These are phyloP conservation scores for Aspergillus fructus DNA, from an alignment of 2,329 filamentous ascomycete species.

Conservation along the genomic window DNA sequence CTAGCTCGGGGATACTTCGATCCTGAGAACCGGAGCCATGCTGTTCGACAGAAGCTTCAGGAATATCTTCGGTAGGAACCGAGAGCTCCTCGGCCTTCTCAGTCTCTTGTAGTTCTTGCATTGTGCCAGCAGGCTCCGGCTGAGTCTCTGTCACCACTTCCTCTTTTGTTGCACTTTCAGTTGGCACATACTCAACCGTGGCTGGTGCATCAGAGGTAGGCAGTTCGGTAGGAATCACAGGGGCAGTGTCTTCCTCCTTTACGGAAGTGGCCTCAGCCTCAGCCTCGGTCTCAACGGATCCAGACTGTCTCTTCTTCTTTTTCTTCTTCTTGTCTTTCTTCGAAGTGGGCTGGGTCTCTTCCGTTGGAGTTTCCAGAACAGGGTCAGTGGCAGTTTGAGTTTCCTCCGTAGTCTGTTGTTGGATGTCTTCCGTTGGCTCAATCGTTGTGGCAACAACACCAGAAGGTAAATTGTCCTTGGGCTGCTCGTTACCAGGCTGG, in stretches of 20 bases:
- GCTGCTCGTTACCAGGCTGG: background rate
- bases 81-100: background rate
- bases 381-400: background rate
- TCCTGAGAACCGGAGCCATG: background rate
- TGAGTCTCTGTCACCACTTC: background rate
- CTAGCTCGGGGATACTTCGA: background rate
- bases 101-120: background rate
- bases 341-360: constrained; percentile 11
- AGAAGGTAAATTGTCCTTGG: background rate
- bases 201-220: background rate
- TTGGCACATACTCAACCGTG: background rate
- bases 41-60: background rate
- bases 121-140: background rate
- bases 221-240: background rate
- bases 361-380: constrained; percentile 1
- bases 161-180: background rate
- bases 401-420: background rate
- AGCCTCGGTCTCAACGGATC: constrained; percentile 3
- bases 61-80: background rate
- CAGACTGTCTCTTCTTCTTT: constrained; percentile 25
- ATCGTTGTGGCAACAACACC: background rate
- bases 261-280: constrained; percentile 1
- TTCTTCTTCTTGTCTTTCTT: constrained; percentile 34
- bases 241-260: background rate
- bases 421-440: background rate